Percentiles rank a stretch among this genome's conserved stretches.
phyloP scores from a whole-genome alignment of 2,329 filamentous ascomycete genomes.

The Sodiomyces alkalinus region DNA sequence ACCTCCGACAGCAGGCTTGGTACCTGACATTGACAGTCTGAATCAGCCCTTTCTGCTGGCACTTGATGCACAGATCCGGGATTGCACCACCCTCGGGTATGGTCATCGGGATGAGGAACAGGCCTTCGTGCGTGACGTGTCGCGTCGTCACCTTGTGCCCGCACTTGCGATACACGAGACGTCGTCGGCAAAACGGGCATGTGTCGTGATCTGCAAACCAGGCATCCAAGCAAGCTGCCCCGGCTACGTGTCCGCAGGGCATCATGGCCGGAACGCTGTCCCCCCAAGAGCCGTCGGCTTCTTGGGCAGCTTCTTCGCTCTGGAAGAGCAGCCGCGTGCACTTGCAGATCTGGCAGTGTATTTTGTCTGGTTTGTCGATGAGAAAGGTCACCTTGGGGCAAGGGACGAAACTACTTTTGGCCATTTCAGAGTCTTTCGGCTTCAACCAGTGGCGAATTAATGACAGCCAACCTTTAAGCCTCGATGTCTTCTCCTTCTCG shows the following conservation, averaged over 20 bases:
- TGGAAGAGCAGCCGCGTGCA: slow-evolving; percentile 9
- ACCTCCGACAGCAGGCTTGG: slow-evolving; percentile 1
- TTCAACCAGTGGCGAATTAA: slow-evolving; percentile 1
- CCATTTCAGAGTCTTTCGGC: not conserved
- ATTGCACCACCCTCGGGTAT: slow-evolving; percentile 16
- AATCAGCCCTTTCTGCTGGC: slow-evolving; percentile 2
- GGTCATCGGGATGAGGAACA: slow-evolving; percentile 18
- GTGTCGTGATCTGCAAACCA: slow-evolving; percentile 12
- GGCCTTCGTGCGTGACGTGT: slow-evolving; percentile 13
- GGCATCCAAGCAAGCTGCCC: slow-evolving; percentile 12
- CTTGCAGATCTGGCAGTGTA: slow-evolving; percentile 14
- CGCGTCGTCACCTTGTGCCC: slow-evolving; percentile 13
- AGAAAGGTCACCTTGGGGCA: slow-evolving; percentile 14
- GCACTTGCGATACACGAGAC: slow-evolving; percentile 14
- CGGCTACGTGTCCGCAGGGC: slow-evolving; percentile 20
- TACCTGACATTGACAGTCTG: not conserved
- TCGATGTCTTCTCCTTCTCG: not conserved
- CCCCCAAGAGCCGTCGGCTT: not conserved
- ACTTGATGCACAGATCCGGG: slow-evolving; percentile 10
- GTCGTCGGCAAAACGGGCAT: slow-evolving; percentile 20
- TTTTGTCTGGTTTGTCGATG: slow-evolving; percentile 10
- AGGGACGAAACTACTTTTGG: slow-evolving; percentile 10
- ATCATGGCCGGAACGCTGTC: slow-evolving; percentile 13
- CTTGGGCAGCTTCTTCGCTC: not conserved
- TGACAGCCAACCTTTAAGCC: not conserved